These are phyloP conservation scores for Pseudoperonospora humuli DNA, from an alignment of 352 stramenopile genomes.

Conservation along the genomic window DNA sequence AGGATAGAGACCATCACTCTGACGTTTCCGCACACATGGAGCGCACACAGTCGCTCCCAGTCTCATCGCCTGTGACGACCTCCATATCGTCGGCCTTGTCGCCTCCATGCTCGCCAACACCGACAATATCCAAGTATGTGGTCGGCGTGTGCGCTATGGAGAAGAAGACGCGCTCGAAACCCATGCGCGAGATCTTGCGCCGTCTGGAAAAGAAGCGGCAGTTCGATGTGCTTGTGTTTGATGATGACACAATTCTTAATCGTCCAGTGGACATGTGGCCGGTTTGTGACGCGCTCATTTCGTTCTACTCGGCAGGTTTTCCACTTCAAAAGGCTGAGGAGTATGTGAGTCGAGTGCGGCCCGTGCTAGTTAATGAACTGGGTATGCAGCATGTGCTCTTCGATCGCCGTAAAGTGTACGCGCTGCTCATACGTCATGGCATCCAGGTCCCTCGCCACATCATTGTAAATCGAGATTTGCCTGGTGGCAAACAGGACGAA, in stretches of 20 bases:
- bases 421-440: conserved; percentile 88
- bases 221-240: conserved; percentile 97
- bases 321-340: conserved; percentile 94
- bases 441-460: conserved; percentile 96
- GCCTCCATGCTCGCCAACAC: conserved; percentile 10
- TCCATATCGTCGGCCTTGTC: conserved; percentile 6
- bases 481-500: conserved; percentile 48
- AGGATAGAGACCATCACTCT: conserved; percentile 22
- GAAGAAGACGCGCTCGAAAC: conserved; percentile 97
- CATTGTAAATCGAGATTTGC: conserved; percentile 91
- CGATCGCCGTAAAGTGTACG: conserved; percentile 94
- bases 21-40: conserved; percentile 13
- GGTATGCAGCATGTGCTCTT: conserved; percentile 94
- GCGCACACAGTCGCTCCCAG: conserved; percentile 23
- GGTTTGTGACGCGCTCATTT: conserved; percentile 96
- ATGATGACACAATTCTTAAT: conserved; percentile 94
- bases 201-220: conserved; percentile 88
- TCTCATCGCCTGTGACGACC: conserved; percentile 6
- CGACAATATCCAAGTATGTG: conserved; percentile 53
- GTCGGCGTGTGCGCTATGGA: conserved; percentile 98
- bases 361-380: conserved; percentile 97
- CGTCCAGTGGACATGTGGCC: conserved; percentile 93
- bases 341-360: conserved; percentile 93
- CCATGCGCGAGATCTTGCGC: conserved; percentile 95
- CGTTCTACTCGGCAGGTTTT: conserved; percentile 98